Percentiles rank a stretch among this genome's conserved stretches.
phyloP scores from a whole-genome alignment of 768 basidiomycete species.

The Leccinum sublutescens region DNA sequence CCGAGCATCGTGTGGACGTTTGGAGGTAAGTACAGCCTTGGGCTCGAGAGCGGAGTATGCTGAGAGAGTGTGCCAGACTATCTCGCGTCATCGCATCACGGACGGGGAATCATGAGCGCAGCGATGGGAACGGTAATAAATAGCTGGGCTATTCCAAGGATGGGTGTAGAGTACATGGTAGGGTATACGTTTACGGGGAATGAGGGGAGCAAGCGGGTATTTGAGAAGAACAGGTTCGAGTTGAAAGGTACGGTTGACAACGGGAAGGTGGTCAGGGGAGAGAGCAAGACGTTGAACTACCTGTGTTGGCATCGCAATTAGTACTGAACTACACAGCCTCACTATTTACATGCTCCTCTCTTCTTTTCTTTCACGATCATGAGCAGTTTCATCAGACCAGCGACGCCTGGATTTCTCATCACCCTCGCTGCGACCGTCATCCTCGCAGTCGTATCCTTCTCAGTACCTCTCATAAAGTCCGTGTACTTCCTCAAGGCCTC shows the following conservation, averaged over 20 bases:
- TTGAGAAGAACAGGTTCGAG: conserved; percentile 64
- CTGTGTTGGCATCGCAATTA: conserved; percentile 33
- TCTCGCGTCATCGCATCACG: conserved; percentile 57
- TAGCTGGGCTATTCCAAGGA: conserved; percentile 63
- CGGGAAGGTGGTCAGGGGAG: conserved; percentile 38
- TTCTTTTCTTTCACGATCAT: conserved; percentile 42
- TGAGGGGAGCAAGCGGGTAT: conserved; percentile 58
- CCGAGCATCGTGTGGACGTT: conserved; percentile 58
- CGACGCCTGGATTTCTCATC: conserved; percentile 86
- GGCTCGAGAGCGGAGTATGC: not conserved
- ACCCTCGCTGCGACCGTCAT: conserved; percentile 77
- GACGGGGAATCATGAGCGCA: conserved; percentile 72
- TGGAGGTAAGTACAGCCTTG: conserved; percentile 44
- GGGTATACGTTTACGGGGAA: conserved; percentile 52
- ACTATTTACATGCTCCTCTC: conserved; percentile 1
- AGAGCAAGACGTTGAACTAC: conserved; percentile 34
- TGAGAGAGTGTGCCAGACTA: conserved; percentile 44
- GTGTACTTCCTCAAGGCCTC: conserved; percentile 85
- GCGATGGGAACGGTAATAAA: conserved; percentile 53
- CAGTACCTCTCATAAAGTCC: conserved; percentile 85
- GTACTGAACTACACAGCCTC: conserved; percentile 15
- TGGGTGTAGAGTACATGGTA: conserved; percentile 51
- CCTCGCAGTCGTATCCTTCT: conserved; percentile 86
- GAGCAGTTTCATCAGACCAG: conserved; percentile 69
- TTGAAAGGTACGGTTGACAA: conserved; percentile 39